phyloP scores from a whole-genome alignment of 306 rosid species.

The Quercus mongolica region DNA sequence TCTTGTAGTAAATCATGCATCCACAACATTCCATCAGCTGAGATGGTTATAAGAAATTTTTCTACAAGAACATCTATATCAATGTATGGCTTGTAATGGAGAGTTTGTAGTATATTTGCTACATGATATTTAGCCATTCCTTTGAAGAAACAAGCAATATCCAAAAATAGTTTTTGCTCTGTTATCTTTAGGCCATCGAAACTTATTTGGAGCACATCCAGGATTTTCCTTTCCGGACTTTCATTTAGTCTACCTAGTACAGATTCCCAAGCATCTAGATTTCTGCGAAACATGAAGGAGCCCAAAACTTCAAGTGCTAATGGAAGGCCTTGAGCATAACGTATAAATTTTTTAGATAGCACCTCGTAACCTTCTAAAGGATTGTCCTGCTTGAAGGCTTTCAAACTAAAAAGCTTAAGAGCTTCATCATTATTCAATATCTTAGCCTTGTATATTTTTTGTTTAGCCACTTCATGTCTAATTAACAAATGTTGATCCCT shows the following conservation, averaged over 20 bases:
- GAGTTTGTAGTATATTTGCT: not conserved
- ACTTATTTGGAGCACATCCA: not conserved
- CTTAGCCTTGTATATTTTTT: not conserved
- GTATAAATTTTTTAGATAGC: not conserved
- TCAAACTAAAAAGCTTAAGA: not conserved
- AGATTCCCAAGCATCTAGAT: not conserved
- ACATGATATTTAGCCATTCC: not conserved
- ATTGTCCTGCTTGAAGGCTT: not conserved
- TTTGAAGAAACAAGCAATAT: not conserved
- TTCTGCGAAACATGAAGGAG: not conserved
- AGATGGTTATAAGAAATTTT: not conserved
- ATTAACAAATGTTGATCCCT: not conserved
- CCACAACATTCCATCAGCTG: not conserved
- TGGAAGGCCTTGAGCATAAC: not conserved
- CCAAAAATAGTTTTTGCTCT: not conserved
- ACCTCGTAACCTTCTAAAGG: not conserved
- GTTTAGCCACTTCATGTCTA: not conserved
- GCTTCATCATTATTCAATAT: not conserved
- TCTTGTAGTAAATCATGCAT: slow-evolving; percentile 11
- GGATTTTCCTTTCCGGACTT: not conserved
- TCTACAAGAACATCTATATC: not conserved
- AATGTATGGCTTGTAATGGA: not conserved
- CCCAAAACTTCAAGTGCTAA: not conserved
- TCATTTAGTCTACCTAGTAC: not conserved
- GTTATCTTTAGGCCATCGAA: not conserved